Evolutionary conservation across 2,329 filamentous ascomycete species (phyloP).

Genomic region (Fusarium brevicatenulatum): DNA sequence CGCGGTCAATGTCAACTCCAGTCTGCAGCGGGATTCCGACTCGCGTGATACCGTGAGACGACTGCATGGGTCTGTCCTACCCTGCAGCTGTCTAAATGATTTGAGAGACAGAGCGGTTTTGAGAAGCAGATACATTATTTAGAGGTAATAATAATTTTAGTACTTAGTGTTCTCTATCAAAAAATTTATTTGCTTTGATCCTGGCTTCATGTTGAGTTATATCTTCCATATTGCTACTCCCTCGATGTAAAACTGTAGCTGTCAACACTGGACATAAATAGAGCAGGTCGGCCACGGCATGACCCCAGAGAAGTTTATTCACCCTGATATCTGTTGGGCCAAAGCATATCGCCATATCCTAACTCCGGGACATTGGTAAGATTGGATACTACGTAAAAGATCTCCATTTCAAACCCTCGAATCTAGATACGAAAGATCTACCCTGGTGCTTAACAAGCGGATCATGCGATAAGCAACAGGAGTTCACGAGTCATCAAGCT

Average conservation of each 20-base stretch:
- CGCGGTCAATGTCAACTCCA: neutral
- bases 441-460: conserved; percentile 19
- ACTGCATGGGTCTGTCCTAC: neutral
- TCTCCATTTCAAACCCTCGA: neutral
- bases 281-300: neutral
- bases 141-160: too few relatives aligned
- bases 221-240: fast-evolving
- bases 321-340: neutral
- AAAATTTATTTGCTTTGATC: fast-evolving
- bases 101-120: neutral
- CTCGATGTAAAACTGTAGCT: fast-evolving
- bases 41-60: neutral
- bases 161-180: neutral
- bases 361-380: conserved; percentile 9
- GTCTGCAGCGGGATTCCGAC: neutral
- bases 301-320: neutral
- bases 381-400: neutral
- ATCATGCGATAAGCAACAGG: conserved; percentile 16
- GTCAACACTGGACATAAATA: fast-evolving
- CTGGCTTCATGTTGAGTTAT: neutral
- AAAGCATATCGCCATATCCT: neutral
- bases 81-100: neutral
- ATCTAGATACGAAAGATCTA: conserved; percentile 27
- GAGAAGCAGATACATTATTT: neutral
- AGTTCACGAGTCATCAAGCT: conserved; percentile 2